Evolutionary conservation across 1,284 basidiomycete genomes (phyloP).

Genomic region (Ceratobasidium sp.): DNA sequence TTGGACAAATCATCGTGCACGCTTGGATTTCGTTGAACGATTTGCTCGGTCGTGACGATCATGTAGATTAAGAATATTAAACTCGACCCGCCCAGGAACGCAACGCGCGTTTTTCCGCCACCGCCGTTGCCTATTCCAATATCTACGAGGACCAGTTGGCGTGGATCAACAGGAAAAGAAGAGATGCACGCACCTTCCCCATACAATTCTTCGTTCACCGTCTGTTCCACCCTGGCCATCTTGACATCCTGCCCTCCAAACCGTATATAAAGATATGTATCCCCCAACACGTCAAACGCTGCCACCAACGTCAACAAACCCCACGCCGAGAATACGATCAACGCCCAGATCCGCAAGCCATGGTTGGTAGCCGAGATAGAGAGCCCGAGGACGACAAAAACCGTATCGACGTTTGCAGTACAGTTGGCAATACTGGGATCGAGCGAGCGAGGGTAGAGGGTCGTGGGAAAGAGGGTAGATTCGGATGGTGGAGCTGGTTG

Average conservation of each 20-base stretch:
- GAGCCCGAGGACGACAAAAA: slow-evolving; percentile 17
- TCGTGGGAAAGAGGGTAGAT: background rate
- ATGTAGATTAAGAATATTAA: slow-evolving; percentile 6
- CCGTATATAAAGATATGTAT: background rate
- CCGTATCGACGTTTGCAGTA: slow-evolving; percentile 20
- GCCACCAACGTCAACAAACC: background rate
- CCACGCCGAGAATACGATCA: background rate
- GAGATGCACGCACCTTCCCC: slow-evolving; percentile 4
- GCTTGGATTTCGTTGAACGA: slow-evolving; percentile 1
- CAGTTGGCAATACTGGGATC: slow-evolving; percentile 7
- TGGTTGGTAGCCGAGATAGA: slow-evolving; percentile 28
- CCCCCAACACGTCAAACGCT: background rate
- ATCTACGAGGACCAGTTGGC: background rate
- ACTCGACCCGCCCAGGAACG: background rate
- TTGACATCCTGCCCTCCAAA: background rate
- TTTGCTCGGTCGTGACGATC: slow-evolving; percentile 22
- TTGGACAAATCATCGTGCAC: background rate
- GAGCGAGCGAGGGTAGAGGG: background rate
- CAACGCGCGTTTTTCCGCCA: slow-evolving; percentile 3
- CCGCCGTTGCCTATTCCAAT: background rate
- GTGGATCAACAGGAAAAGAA: background rate
- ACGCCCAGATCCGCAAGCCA: slow-evolving; percentile 29
- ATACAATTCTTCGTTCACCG: background rate
- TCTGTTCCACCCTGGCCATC: background rate
- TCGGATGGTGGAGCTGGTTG: background rate